These are phyloP conservation scores for Lobosporangium transversale DNA, from an alignment of 192 early-diverging fungal genomes.

Conservation along the genomic window DNA sequence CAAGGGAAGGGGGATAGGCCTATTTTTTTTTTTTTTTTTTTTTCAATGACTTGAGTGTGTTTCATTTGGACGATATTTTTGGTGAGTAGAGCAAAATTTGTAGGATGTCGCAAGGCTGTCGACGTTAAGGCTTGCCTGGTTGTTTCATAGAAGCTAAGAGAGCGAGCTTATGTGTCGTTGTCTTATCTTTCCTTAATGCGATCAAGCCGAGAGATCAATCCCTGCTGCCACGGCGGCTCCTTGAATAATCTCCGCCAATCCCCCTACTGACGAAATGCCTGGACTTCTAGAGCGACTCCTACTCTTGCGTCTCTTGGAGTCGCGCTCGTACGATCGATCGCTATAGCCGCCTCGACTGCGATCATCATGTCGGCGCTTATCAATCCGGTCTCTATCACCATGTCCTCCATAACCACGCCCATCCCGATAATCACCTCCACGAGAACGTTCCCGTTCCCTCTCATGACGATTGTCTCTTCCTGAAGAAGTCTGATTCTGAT, in stretches of 20 bases:
- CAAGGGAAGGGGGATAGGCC: not conserved
- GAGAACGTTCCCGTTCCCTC: slow-evolving; percentile 35
- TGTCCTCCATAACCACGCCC: slow-evolving; percentile 51
- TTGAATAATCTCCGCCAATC: slow-evolving; percentile 10
- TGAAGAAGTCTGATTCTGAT: slow-evolving; percentile 61
- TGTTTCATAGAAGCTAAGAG: not conserved
- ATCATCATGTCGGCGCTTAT: slow-evolving; percentile 34
- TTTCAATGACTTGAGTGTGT: slow-evolving; percentile 6
- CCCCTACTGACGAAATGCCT: slow-evolving; percentile 28
- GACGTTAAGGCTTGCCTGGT: not conserved
- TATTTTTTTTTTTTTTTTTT: not conserved
- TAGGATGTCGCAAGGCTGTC: not conserved
- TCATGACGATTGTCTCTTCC: slow-evolving; percentile 57
- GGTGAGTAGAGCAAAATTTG: too few relatives aligned
- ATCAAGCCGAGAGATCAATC: slow-evolving; percentile 8
- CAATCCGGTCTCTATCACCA: slow-evolving; percentile 32
- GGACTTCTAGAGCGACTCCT: slow-evolving; percentile 45
- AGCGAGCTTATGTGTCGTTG: not conserved
- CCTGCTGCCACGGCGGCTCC: slow-evolving; percentile 28
- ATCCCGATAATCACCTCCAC: slow-evolving; percentile 31
- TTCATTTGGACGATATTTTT: too few relatives aligned
- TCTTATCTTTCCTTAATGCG: not conserved
- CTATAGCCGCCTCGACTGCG: slow-evolving; percentile 61
- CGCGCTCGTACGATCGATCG: slow-evolving; percentile 46
- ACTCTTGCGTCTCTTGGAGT: slow-evolving; percentile 50